These are phyloP conservation scores for Candida ulmi DNA, from an alignment of 805 yeast species.

Conservation along the genomic window DNA sequence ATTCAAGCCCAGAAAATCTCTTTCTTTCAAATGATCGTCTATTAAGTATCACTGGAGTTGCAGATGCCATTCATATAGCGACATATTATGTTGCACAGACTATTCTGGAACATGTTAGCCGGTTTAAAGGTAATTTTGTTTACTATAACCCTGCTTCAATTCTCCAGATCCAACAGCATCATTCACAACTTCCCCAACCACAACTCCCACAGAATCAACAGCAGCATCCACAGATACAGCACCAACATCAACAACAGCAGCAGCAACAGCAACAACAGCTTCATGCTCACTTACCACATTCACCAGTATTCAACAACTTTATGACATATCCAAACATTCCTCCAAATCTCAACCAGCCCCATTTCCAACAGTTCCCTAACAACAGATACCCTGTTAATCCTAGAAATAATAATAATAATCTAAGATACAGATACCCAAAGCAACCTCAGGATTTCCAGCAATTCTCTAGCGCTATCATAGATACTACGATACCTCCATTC, in stretches of 20 bases:
- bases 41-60: slow-evolving; percentile 67
- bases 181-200: background rate
- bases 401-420: background rate
- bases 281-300: no score
- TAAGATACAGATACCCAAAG: background rate
- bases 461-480: background rate
- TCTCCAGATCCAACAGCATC: background rate
- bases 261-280: no score
- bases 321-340: background rate
- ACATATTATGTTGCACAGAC: slow-evolving; percentile 68
- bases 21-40: slow-evolving; percentile 77
- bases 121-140: slow-evolving; percentile 47
- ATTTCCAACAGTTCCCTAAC: background rate
- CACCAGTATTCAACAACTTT: no score
- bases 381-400: background rate
- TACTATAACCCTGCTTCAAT: slow-evolving; percentile 46
- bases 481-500: slow-evolving; percentile 1
- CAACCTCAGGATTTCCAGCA: slow-evolving; percentile 2
- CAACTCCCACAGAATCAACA: slow-evolving; percentile 1
- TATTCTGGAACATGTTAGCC: slow-evolving; percentile 48
- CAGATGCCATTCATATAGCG: slow-evolving; percentile 85
- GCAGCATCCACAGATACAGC: background rate
- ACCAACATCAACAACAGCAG: no score
- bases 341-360: background rate
- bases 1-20: slow-evolving; percentile 66